These are phyloP conservation scores for Pachyrhizus erosus DNA, from an alignment of 306 rosid species.

Conservation along the genomic window DNA sequence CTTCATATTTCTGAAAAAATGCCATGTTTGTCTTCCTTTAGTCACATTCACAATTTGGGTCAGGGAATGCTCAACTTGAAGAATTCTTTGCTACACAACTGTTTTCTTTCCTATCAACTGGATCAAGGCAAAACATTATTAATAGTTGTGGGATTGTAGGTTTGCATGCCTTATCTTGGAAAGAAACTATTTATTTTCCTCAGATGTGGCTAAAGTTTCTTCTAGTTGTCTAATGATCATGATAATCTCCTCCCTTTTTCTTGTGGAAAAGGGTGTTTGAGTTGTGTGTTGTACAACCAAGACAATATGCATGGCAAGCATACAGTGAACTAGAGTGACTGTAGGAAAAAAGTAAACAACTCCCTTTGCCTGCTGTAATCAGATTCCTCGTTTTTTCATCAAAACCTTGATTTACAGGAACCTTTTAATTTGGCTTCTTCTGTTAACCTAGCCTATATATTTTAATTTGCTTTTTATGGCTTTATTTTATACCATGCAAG, in stretches of 20 bases:
- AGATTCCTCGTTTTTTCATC: conserved; percentile 1
- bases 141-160: conserved; percentile 2
- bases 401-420: background rate
- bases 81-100: background rate
- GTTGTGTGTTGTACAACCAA: background rate
- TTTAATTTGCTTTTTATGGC: background rate
- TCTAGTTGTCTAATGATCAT: background rate
- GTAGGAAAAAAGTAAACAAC: background rate
- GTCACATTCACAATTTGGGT: conserved; percentile 7
- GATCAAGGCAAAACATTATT: conserved; percentile 5
- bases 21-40: conserved; percentile 4
- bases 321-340: background rate
- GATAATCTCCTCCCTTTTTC: conserved; percentile 6
- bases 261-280: conserved; percentile 11
- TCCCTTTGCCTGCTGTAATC: background rate
- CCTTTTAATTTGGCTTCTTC: background rate
- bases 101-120: background rate
- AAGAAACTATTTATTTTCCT: conserved; percentile 9
- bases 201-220: conserved; percentile 4
- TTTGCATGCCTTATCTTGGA: conserved; percentile 15
- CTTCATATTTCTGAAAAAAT: background rate
- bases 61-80: conserved; percentile 6
- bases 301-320: background rate
- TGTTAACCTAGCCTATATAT: background rate
- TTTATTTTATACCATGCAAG: background rate